Evolutionary conservation across 768 basidiomycete species (phyloP).

Genomic region (Phylloporus sp.): DNA sequence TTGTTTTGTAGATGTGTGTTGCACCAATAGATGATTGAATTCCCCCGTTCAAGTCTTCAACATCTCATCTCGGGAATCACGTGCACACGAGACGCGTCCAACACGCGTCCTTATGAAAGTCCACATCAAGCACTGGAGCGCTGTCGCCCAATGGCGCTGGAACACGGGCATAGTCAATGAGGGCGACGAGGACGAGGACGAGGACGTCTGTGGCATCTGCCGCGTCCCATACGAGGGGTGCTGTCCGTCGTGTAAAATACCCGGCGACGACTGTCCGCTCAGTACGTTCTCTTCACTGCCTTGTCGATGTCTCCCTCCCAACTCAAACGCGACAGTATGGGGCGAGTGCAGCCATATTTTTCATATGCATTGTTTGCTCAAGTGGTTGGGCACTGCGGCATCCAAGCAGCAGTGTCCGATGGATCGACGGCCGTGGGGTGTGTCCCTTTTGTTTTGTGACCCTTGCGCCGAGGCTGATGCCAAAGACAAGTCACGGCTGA

Average conservation of each 20-base stretch:
- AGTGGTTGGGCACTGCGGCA: conserved; percentile 88
- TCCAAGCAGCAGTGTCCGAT: conserved; percentile 99
- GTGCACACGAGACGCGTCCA: too few species aligned
- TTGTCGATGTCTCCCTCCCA: background rate
- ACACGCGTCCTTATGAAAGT: conserved; percentile 59
- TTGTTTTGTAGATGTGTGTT: too few species aligned
- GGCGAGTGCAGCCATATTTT: conserved; percentile 97
- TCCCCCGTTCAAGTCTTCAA: too few species aligned
- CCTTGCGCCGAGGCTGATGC: background rate
- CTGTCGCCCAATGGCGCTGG: conserved; percentile 90
- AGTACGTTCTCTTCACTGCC: conserved; percentile 47
- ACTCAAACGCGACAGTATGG: conserved; percentile 71
- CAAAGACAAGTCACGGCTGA: conserved; percentile 52
- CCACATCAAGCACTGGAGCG: conserved; percentile 79
- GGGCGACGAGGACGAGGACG: conserved; percentile 45
- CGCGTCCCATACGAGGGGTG: conserved; percentile 90
- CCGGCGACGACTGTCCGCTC: conserved; percentile 92
- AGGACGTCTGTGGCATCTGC: conserved; percentile 82
- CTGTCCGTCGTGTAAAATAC: conserved; percentile 94
- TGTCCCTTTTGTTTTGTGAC: conserved; percentile 24
- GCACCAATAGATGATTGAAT: too few species aligned
- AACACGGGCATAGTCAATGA: conserved; percentile 52
- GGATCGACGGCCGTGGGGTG: conserved; percentile 92
- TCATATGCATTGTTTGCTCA: conserved; percentile 97
- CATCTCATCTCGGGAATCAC: too few species aligned